Percentiles rank a stretch among this genome's conserved stretches.
These are phyloP conservation scores for Sclerotinia trifoliorum DNA, from an alignment of 2,329 filamentous ascomycete species.

Conservation along the genomic window DNA sequence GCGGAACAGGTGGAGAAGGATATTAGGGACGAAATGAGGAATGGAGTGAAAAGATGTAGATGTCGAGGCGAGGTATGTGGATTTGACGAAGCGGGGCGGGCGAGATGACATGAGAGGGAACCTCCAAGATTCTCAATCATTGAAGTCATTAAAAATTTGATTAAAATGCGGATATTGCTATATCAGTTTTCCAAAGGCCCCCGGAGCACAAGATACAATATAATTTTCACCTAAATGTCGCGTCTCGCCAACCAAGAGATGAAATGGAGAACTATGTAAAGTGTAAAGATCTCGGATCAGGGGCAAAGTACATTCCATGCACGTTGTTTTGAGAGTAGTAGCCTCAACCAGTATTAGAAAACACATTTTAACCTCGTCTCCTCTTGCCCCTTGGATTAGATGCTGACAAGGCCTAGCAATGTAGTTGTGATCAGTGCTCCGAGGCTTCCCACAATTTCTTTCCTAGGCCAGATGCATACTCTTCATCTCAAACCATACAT, in stretches of 20 bases:
- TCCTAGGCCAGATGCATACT: background rate
- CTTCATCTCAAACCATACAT: background rate
- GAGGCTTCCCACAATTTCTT: conserved; percentile 10
- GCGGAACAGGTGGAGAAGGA: background rate
- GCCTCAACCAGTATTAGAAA: background rate
- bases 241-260: background rate
- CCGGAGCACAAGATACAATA: background rate
- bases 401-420: background rate
- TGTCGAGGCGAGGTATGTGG: background rate
- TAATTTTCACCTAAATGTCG: background rate
- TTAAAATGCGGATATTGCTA: background rate
- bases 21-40: background rate
- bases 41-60: background rate
- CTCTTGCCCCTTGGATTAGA: background rate
- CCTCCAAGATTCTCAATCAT: background rate
- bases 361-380: background rate
- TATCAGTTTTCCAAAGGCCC: background rate
- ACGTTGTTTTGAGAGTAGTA: background rate
- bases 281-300: background rate
- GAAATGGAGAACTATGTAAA: background rate
- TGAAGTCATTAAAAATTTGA: background rate
- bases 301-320: background rate
- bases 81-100: conserved; percentile 4
- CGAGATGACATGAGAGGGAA: background rate
- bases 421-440: background rate